phyloP scores from a whole-genome alignment of 1,284 basidiomycete genomes.

The Flammula alnicola region DNA sequence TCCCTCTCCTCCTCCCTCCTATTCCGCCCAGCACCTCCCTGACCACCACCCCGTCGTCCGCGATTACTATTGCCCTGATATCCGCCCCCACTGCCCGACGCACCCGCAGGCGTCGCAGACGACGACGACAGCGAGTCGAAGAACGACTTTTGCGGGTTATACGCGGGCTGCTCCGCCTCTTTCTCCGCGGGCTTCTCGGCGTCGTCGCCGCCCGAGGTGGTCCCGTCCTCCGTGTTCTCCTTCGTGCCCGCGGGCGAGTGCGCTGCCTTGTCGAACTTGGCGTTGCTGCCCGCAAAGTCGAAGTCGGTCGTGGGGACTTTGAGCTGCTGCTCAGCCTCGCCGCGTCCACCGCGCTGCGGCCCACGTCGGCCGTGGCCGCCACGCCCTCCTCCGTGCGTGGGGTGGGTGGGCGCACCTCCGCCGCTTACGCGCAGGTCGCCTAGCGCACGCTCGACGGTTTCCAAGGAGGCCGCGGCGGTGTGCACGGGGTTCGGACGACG shows the following conservation, averaged over 20 bases:
- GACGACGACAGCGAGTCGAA: conserved; percentile 77
- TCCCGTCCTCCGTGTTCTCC: conserved; percentile 28
- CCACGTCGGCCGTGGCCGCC: conserved; percentile 44
- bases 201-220: conserved; percentile 26
- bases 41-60: conserved; percentile 48
- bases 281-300: conserved; percentile 76
- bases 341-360: conserved; percentile 25
- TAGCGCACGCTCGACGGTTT: conserved; percentile 80
- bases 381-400: conserved; percentile 39
- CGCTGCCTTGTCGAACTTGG: conserved; percentile 75
- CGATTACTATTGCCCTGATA: conserved; percentile 37
- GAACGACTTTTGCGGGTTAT: conserved; percentile 78
- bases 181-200: conserved; percentile 36
- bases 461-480: conserved; percentile 74
- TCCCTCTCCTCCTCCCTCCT: conserved; percentile 79
- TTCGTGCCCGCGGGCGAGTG: conserved; percentile 38
- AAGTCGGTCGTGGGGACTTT: conserved; percentile 76
- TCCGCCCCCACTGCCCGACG: conserved; percentile 27
- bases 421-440: conserved; percentile 67
- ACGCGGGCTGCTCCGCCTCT: conserved; percentile 46
- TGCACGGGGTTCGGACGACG: conserved; percentile 54
- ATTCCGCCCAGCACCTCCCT: conserved; percentile 60
- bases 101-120: conserved; percentile 35
- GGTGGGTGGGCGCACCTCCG: conserved; percentile 22
- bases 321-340: conserved; percentile 39